Percentiles rank a stretch among this genome's conserved stretches.
phyloP scores from a whole-genome alignment of 2,329 filamentous ascomycete genomes.

The Alternaria sp. region DNA sequence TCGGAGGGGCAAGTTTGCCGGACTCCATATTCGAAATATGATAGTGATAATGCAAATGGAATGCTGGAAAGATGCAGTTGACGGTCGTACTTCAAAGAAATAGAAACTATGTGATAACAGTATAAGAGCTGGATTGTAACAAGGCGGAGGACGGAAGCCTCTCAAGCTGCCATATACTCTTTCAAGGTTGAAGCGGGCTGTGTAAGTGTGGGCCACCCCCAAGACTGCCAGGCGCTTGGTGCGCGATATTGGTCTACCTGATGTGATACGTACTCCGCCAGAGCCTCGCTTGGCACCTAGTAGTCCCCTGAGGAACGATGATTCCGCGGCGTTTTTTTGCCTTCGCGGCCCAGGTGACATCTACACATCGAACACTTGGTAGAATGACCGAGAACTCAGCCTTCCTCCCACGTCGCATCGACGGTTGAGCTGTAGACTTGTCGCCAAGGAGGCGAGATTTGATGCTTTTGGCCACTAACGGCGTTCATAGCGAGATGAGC shows the following conservation, averaged over 20 bases:
- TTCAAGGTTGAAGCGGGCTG: slow-evolving; percentile 14
- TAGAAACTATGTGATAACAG: not conserved
- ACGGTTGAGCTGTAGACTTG: not conserved
- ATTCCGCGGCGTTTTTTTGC: not conserved
- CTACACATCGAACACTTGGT: not conserved
- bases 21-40: slow-evolving; percentile 24
- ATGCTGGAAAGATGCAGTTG: not conserved
- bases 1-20: slow-evolving; percentile 34
- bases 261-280: slow-evolving; percentile 11
- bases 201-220: slow-evolving; percentile 15
- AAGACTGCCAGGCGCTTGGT: slow-evolving; percentile 20
- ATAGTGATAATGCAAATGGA: not conserved
- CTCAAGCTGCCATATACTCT: slow-evolving; percentile 17
- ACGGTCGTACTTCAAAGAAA: not conserved
- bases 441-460: slow-evolving; percentile 8
- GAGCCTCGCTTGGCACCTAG: slow-evolving; percentile 13
- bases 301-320: not conserved
- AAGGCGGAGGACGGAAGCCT: slow-evolving; percentile 3
- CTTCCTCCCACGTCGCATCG: not conserved
- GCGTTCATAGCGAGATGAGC: slow-evolving; percentile 10
- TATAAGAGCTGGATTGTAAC: not conserved
- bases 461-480: slow-evolving; percentile 4
- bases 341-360: slow-evolving; percentile 1
- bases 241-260: slow-evolving; percentile 13
- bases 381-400: slow-evolving; percentile 3